Evolutionary conservation across 2,329 filamentous ascomycete species (phyloP).

Genomic region (Alternaria viburni): DNA sequence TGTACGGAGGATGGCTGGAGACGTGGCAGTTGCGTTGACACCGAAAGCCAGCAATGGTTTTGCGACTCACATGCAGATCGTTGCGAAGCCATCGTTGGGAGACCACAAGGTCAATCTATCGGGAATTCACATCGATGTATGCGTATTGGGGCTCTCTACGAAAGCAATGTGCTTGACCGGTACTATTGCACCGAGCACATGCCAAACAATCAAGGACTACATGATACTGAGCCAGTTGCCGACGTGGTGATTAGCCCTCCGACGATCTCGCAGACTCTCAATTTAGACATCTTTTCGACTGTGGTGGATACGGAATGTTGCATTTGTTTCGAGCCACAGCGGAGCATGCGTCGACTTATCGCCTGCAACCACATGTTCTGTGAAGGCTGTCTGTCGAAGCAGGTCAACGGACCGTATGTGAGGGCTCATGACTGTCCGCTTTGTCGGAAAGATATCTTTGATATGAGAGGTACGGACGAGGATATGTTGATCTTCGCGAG

Average conservation of each 20-base stretch:
- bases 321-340: constrained; percentile 1
- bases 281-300: background rate
- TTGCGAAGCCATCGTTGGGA: background rate
- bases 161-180: background rate
- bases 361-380: constrained; percentile 6
- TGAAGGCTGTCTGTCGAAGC: background rate
- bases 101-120: background rate
- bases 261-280: background rate
- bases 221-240: background rate
- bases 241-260: background rate
- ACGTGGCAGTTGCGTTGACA: background rate
- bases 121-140: background rate
- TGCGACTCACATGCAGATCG: constrained; percentile 1
- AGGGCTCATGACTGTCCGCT: background rate
- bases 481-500: too few relatives aligned
- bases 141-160: background rate
- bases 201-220: background rate
- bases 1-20: background rate
- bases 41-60: background rate
- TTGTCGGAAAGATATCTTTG: background rate
- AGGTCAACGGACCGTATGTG: background rate
- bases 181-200: background rate
- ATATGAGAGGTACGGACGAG: background rate
- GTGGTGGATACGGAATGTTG: constrained; percentile 5
- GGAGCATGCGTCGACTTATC: constrained; percentile 3